These are phyloP conservation scores for Xylaria sp. DNA, from an alignment of 2,329 filamentous ascomycete species.

Conservation along the genomic window DNA sequence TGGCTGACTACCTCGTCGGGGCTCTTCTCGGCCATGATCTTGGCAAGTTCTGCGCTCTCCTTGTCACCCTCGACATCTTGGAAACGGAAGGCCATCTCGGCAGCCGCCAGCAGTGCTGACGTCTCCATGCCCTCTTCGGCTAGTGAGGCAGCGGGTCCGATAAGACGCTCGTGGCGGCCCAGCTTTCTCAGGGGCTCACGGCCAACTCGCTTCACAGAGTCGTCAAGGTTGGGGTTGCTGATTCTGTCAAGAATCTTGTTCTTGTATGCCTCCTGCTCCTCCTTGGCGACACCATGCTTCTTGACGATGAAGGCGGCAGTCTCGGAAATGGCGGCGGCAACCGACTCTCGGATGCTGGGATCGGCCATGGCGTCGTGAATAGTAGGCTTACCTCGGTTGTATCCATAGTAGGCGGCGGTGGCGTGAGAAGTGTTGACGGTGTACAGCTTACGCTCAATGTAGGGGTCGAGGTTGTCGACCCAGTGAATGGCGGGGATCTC, in stretches of 20 bases:
- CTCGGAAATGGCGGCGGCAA: slow-evolving; percentile 83
- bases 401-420: slow-evolving; percentile 94
- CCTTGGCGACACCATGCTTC: slow-evolving; percentile 82
- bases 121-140: slow-evolving; percentile 82
- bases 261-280: slow-evolving; percentile 87
- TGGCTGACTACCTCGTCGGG: slow-evolving; percentile 81
- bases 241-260: slow-evolving; percentile 93
- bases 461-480: slow-evolving; percentile 90
- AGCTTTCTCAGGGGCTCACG: slow-evolving; percentile 95
- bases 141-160: slow-evolving; percentile 89
- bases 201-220: slow-evolving; percentile 93
- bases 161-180: slow-evolving; percentile 93
- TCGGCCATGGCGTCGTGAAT: slow-evolving; percentile 91
- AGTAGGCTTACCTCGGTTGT: slow-evolving; percentile 84
- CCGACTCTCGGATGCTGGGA: slow-evolving; percentile 80
- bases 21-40: slow-evolving; percentile 80
- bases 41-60: slow-evolving; percentile 85
- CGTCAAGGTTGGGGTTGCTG: slow-evolving; percentile 91
- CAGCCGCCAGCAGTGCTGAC: slow-evolving; percentile 79
- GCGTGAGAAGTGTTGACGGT: slow-evolving; percentile 99
- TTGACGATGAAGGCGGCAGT: slow-evolving; percentile 85
- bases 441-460: slow-evolving; percentile 99
- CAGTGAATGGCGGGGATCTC: slow-evolving; percentile 82
- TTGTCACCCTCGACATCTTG: slow-evolving; percentile 93
- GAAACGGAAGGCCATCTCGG: slow-evolving; percentile 95